A percentile compares a stretch with the other conserved stretches of the same genome.
Evolutionary conservation across 495 filamentous ascomycete species (phyloP).

Genomic region (Xylaria acuta): DNA sequence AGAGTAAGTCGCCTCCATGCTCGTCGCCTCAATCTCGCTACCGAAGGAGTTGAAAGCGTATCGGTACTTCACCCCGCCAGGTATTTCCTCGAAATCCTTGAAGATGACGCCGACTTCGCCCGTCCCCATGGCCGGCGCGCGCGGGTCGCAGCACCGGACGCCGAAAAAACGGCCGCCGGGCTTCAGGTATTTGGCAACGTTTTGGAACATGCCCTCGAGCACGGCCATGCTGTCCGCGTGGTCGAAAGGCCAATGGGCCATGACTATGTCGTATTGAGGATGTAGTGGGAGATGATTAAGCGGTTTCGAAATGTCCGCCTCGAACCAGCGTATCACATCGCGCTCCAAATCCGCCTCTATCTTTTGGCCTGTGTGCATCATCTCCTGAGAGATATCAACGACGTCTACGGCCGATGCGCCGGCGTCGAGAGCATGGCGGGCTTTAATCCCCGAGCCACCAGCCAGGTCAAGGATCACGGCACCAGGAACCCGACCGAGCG

Average conservation of each 20-base stretch:
- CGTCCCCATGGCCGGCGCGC: constrained; percentile 10
- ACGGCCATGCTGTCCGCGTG: constrained; percentile 32
- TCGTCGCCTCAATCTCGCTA: constrained; percentile 25
- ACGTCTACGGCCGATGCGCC: constrained; percentile 41
- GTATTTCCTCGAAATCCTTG: constrained; percentile 26
- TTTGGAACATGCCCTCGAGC: constrained; percentile 42
- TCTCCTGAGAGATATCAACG: constrained; percentile 41
- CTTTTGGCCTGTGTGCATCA: constrained; percentile 33
- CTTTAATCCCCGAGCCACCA: constrained; percentile 45
- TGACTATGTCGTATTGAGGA: constrained; percentile 41
- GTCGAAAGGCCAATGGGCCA: constrained; percentile 38
- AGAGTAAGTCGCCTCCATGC: constrained; percentile 26
- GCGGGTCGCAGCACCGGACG: constrained; percentile 26
- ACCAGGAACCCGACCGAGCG: constrained; percentile 31
- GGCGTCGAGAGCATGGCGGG: constrained; percentile 32
- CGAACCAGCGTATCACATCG: constrained; percentile 28
- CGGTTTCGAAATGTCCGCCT: constrained; percentile 34
- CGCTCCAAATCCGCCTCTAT: not conserved
- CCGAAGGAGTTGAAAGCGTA: constrained; percentile 12
- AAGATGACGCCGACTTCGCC: constrained; percentile 36
- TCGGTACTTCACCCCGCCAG: constrained; percentile 33
- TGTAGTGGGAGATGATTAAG: constrained; percentile 32
- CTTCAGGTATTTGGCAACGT: constrained; percentile 36
- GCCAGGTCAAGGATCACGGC: constrained; percentile 45
- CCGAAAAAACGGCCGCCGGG: constrained; percentile 38